These are phyloP conservation scores for Taphrina populina DNA, from an alignment of 1,139 yeast genomes.

Conservation along the genomic window DNA sequence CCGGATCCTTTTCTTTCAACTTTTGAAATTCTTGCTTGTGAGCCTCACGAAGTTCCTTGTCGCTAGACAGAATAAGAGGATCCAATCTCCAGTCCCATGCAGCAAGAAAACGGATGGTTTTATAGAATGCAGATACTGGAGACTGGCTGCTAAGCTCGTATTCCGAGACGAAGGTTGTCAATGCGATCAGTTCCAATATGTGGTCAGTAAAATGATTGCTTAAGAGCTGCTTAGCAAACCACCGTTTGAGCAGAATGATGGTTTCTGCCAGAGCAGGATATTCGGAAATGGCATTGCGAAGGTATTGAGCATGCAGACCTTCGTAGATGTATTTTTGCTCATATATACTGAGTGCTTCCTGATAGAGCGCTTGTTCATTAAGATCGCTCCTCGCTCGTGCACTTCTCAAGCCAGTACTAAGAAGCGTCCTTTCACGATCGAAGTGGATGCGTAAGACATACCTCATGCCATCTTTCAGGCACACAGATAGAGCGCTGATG, in stretches of 20 bases:
- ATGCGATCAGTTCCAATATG: conserved; percentile 73
- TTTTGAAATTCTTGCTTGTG: conserved; percentile 47
- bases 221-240: conserved; percentile 67
- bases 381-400: conserved; percentile 20
- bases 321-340: conserved; percentile 64
- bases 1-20: conserved; percentile 1
- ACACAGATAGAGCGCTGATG: conserved; percentile 38
- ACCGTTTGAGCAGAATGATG: conserved; percentile 76
- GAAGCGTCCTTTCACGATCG: conserved; percentile 39
- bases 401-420: conserved; percentile 28
- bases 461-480: conserved; percentile 37
- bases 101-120: conserved; percentile 67
- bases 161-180: conserved; percentile 77
- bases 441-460: conserved; percentile 40
- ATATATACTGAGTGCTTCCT: conserved; percentile 35
- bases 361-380: conserved; percentile 23
- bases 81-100: conserved; percentile 94
- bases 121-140: conserved; percentile 79
- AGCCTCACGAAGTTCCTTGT: conserved; percentile 42
- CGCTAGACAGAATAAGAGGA: conserved; percentile 68
- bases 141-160: conserved; percentile 57
- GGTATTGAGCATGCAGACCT: conserved; percentile 77
- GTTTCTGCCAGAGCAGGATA: conserved; percentile 76
- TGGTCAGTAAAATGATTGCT: conserved; percentile 72
- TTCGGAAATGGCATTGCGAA: conserved; percentile 68